phyloP scores from a whole-genome alignment of 2,329 filamentous ascomycete genomes.

The Paraconiothyrium brasiliense region DNA sequence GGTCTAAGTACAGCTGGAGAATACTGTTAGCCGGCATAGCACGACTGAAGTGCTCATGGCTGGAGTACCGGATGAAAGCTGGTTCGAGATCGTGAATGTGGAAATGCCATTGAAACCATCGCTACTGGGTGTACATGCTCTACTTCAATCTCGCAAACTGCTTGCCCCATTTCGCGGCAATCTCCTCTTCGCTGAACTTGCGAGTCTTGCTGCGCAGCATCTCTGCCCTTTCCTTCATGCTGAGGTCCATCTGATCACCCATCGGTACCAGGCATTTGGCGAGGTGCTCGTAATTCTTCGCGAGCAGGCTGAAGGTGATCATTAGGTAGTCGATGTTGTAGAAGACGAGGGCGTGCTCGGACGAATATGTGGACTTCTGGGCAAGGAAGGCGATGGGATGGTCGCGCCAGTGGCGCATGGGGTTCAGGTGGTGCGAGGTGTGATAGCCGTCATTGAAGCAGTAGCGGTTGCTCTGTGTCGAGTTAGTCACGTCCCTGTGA shows the following conservation, averaged over 20 bases:
- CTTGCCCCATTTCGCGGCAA: constrained; percentile 65
- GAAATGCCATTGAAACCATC: neutral
- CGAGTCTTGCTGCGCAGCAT: constrained; percentile 73
- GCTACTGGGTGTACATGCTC: neutral
- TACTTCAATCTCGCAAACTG: constrained; percentile 42
- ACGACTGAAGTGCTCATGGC: neutral
- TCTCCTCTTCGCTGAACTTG: constrained; percentile 72
- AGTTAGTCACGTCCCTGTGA: neutral
- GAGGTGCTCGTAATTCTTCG: constrained; percentile 75
- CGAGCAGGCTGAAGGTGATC: constrained; percentile 73
- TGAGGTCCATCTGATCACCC: constrained; percentile 74
- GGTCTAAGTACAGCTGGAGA: neutral
- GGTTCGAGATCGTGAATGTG: neutral
- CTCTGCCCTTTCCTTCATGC: constrained; percentile 67
- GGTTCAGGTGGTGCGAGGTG: constrained; percentile 82
- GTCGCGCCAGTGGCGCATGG: constrained; percentile 81
- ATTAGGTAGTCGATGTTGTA: constrained; percentile 84
- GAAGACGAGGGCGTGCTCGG: constrained; percentile 77
- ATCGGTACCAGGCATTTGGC: constrained; percentile 78
- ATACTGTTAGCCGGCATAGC: neutral
- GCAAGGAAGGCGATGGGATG: constrained; percentile 78
- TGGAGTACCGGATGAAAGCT: neutral
- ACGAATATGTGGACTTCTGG: constrained; percentile 72
- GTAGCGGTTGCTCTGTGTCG: constrained; percentile 75
- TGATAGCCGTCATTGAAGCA: constrained; percentile 88